phyloP scores from a whole-genome alignment of 306 rosid species.

The Arachis stenosperma region DNA sequence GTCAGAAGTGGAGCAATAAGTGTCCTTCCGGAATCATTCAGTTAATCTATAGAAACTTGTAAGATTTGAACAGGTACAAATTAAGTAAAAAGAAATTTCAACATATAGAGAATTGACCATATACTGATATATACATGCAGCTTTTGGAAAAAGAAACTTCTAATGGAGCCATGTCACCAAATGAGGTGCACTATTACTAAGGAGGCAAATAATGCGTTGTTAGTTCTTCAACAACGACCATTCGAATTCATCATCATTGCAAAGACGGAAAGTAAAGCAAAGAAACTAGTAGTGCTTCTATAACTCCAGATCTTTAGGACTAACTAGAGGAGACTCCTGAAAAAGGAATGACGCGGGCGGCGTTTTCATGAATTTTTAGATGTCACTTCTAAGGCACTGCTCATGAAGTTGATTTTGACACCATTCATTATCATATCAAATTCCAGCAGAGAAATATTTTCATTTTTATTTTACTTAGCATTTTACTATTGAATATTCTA shows the following conservation, averaged over 20 bases:
- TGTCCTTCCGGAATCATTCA: conserved; percentile 32
- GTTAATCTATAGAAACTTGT: background rate
- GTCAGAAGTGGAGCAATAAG: conserved; percentile 9
- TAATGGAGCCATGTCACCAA: conserved; percentile 27
- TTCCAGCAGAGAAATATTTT: no score
- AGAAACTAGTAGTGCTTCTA: conserved; percentile 32
- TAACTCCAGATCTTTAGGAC: conserved; percentile 47
- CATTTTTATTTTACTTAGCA: no score
- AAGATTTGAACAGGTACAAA: background rate
- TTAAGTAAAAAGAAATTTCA: background rate
- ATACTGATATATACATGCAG: no score
- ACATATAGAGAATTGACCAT: conserved; percentile 1
- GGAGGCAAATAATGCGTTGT: conserved; percentile 3
- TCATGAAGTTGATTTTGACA: conserved; percentile 45
- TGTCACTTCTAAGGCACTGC: conserved; percentile 36
- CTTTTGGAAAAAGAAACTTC: conserved; percentile 22
- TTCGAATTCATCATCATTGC: conserved; percentile 40
- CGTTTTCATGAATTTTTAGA: conserved; percentile 18
- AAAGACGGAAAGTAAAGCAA: conserved; percentile 34
- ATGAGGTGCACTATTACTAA: conserved; percentile 12
- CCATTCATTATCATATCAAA: conserved; percentile 1
- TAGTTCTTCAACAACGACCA: conserved; percentile 45
- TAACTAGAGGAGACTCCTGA: background rate
- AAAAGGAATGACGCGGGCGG: background rate
- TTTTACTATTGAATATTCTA: no score